A percentile compares a stretch with the other conserved stretches of the same genome.
phyloP scores from a whole-genome alignment of 345 rosid genomes.

The Mangifera indica region DNA sequence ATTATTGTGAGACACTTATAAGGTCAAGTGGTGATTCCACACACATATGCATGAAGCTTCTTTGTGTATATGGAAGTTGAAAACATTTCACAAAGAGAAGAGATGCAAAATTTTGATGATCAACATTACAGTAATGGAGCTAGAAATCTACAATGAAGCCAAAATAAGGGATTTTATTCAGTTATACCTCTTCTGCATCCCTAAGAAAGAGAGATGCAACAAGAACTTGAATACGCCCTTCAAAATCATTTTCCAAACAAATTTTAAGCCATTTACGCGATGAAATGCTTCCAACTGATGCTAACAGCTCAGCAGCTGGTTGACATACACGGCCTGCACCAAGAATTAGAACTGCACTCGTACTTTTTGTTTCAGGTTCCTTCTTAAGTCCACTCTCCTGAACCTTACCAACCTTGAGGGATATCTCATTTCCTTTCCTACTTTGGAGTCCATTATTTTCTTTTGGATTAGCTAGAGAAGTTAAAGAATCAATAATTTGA shows the following conservation, averaged over 20 bases:
- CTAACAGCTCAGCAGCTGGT: slow-evolving; percentile 76
- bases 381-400: slow-evolving; percentile 40
- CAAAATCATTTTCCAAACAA: slow-evolving; percentile 36
- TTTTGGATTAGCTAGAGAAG: slow-evolving; percentile 64
- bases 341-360: slow-evolving; percentile 60
- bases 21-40: no score
- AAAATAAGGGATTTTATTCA: not conserved
- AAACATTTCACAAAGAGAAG: not conserved
- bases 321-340: slow-evolving; percentile 96
- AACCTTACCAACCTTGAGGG: slow-evolving; percentile 51
- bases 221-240: slow-evolving; percentile 58
- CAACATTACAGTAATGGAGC: not conserved
- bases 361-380: slow-evolving; percentile 35
- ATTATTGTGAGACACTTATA: no score
- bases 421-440: slow-evolving; percentile 42
- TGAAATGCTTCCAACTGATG: slow-evolving; percentile 51
- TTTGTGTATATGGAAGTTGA: not conserved
- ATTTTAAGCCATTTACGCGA: slow-evolving; percentile 45
- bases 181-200: slow-evolving; percentile 90
- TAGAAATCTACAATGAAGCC: not conserved
- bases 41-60: not conserved
- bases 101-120: slow-evolving; percentile 7
- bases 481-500: slow-evolving; percentile 84
- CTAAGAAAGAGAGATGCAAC: slow-evolving; percentile 85
- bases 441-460: slow-evolving; percentile 31